Conservation (phyloP, 345 rosid genomes). For the Gossypium bickii region DNA sequence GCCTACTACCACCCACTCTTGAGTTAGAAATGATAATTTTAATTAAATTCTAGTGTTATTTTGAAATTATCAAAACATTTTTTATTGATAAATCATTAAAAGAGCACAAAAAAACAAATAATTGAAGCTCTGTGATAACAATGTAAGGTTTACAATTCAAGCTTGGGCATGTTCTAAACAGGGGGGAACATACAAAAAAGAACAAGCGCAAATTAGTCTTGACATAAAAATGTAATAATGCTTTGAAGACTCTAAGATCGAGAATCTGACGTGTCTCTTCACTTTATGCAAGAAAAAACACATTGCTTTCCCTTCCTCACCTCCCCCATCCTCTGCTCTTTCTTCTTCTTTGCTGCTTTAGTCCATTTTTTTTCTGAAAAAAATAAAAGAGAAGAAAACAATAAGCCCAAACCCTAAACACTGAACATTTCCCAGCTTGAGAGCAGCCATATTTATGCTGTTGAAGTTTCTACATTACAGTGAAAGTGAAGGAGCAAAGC, state of each 20-base stretch:
- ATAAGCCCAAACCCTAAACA: not conserved
- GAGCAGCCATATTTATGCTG: not conserved
- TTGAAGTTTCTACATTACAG: not conserved
- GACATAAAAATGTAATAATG: not conserved
- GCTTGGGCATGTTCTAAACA: too few species aligned
- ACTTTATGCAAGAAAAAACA: constrained; percentile 5
- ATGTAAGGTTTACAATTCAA: too few species aligned
- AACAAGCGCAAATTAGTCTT: not conserved
- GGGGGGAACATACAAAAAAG: too few species aligned
- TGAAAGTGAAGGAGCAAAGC: not conserved
- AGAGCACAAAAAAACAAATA: too few species aligned
- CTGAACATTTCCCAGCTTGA: not conserved
- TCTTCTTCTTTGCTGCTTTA: constrained; percentile 9
- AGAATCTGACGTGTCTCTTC: constrained; percentile 21
- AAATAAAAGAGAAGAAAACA: not conserved
- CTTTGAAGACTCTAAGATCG: not conserved
- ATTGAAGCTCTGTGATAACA: too few species aligned
- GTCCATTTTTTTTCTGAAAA: not conserved
- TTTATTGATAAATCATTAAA: too few species aligned
- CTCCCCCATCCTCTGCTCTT: not conserved
- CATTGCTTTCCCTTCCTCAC: not conserved
- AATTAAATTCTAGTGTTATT: too few species aligned
- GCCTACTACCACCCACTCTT: too few species aligned
- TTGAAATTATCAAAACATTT: too few species aligned
- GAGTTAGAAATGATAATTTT: too few species aligned